Conservation (phyloP, 192 early-diverging fungal species). For the Backusella westeae region DNA sequence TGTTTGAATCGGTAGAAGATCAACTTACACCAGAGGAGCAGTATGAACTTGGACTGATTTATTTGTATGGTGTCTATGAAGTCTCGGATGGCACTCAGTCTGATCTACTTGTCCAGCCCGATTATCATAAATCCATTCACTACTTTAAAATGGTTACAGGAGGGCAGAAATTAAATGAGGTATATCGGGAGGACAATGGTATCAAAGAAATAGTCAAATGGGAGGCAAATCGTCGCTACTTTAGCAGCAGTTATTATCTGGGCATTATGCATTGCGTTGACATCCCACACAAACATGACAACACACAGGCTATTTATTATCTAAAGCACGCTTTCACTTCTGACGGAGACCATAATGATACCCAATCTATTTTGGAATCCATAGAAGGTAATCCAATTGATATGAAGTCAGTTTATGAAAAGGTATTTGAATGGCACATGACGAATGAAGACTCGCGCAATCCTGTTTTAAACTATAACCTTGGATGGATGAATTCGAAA, state of each 20-base stretch:
- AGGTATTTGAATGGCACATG: constrained; percentile 61
- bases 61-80: background rate
- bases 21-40: background rate
- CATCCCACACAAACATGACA: background rate
- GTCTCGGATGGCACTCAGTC: no score
- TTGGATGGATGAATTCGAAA: constrained; percentile 80
- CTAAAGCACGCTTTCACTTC: background rate
- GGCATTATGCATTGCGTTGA: background rate
- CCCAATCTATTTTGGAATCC: background rate
- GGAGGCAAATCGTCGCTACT: constrained; percentile 13
- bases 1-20: background rate
- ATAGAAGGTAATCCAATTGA: constrained; percentile 22
- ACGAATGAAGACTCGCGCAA: constrained; percentile 62
- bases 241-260: constrained; percentile 2
- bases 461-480: constrained; percentile 69
- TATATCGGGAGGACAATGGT: background rate
- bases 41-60: background rate
- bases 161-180: no score
- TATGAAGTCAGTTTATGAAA: constrained; percentile 38
- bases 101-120: no score
- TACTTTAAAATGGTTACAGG: no score
- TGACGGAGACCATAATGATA: constrained; percentile 3
- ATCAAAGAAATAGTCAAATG: background rate
- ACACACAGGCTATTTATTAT: constrained; percentile 16
- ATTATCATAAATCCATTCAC: no score